Conservation (phyloP, 73 alveolate species). For the Loxodes magnus region DNA sequence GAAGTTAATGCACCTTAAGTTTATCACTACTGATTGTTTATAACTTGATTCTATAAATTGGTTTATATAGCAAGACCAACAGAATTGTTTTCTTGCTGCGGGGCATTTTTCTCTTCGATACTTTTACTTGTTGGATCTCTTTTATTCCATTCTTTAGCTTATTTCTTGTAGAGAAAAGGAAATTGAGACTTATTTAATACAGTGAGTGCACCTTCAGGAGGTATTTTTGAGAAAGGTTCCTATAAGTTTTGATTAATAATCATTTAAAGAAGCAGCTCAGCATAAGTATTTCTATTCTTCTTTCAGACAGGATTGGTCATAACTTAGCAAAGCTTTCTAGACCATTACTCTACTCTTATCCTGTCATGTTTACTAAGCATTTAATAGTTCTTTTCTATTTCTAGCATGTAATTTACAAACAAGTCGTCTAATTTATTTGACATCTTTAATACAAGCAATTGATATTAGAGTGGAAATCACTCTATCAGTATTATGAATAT, state of each 20-base stretch:
- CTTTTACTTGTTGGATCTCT: background rate
- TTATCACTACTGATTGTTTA: background rate
- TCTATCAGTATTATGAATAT: no score
- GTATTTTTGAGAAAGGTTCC: constrained; percentile 83
- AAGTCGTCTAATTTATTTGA: constrained; percentile 28
- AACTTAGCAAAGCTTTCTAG: constrained; percentile 72
- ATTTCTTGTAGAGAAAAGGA: no score
- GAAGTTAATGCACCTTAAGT: background rate
- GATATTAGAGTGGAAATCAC: no score
- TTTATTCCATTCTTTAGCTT: no score
- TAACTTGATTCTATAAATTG: background rate
- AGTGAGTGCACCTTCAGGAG: constrained; percentile 87
- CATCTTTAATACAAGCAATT: no score
- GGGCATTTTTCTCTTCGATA: background rate
- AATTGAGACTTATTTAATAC: no score
- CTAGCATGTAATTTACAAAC: constrained; percentile 29
- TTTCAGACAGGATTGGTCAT: constrained; percentile 83
- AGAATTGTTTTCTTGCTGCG: background rate
- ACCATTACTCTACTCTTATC: constrained; percentile 37
- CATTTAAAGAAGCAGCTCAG: constrained; percentile 63
- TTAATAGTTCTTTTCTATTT: constrained; percentile 22
- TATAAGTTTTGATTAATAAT: constrained; percentile 53
- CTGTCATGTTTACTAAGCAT: constrained; percentile 26
- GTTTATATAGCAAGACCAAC: background rate
- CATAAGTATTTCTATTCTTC: constrained; percentile 84